Conservation (phyloP, 176 grass and related monocot species). For the Musa troglodytarum region DNA sequence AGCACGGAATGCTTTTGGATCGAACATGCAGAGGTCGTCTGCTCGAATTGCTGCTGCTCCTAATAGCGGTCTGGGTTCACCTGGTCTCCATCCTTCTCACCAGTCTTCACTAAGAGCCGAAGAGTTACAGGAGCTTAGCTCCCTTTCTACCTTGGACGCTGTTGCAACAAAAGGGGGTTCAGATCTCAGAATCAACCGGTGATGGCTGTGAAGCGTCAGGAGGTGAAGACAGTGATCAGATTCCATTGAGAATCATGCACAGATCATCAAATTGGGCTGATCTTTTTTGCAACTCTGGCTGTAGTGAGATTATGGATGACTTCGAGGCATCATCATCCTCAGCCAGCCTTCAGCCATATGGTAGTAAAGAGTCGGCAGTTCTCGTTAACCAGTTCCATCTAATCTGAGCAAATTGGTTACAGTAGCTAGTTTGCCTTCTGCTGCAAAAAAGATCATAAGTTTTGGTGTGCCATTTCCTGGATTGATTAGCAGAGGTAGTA, state of each 20-base stretch:
- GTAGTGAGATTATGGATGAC: too few species aligned
- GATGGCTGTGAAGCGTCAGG: conserved; percentile 63
- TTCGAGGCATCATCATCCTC: too few species aligned
- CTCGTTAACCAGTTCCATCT: too few species aligned
- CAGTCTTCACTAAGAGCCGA: conserved; percentile 51
- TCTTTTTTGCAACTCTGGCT: too few species aligned
- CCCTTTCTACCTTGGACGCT: conserved; percentile 26
- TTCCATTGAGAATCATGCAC: conserved; percentile 75
- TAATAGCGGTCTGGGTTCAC: conserved; percentile 33
- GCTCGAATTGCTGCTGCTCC: conserved; percentile 49
- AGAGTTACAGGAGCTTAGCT: conserved; percentile 31
- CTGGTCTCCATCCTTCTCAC: conserved; percentile 47
- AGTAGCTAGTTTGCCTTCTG: too few species aligned
- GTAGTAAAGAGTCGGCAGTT: too few species aligned
- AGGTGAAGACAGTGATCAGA: conserved; percentile 76
- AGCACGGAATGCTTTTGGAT: conserved; percentile 65
- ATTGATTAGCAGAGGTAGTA: too few species aligned
- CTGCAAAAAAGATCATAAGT: too few species aligned
- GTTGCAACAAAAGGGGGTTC: conserved; percentile 35
- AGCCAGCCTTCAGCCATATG: too few species aligned
- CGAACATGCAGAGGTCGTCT: conserved; percentile 34
- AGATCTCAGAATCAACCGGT: conserved; percentile 50
- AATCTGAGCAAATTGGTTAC: too few species aligned
- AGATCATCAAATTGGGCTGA: conserved; percentile 58
- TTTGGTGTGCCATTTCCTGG: too few species aligned